Evolutionary conservation across 441 rosid species (phyloP).

Genomic region (Populus hybrid): DNA sequence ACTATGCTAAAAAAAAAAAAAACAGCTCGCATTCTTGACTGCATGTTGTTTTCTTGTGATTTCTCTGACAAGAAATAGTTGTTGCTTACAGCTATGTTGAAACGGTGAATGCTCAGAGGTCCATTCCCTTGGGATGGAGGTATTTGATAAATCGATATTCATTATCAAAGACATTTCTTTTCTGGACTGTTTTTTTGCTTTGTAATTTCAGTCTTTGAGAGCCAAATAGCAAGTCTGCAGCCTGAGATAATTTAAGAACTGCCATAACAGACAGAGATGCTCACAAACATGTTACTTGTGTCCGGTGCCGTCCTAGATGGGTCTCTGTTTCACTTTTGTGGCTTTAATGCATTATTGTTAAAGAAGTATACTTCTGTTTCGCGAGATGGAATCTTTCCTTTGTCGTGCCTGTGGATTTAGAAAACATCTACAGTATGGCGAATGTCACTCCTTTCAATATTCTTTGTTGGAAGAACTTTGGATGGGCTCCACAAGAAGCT

Average conservation of each 20-base stretch:
- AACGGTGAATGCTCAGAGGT: background rate
- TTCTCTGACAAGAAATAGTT: background rate
- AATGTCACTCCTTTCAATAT: constrained; percentile 24
- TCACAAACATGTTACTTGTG: background rate
- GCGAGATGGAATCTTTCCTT: background rate
- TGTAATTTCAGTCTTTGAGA: background rate
- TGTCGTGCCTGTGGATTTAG: background rate
- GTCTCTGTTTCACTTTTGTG: background rate
- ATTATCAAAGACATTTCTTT: background rate
- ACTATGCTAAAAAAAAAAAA: too few relatives aligned
- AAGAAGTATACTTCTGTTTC: background rate
- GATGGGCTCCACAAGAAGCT: constrained; percentile 94
- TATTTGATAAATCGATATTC: background rate
- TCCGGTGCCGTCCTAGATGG: background rate
- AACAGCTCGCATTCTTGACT: background rate
- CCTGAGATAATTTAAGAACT: background rate
- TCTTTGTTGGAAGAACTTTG: constrained; percentile 61
- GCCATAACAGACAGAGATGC: background rate
- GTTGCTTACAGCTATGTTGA: background rate
- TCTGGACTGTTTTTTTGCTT: background rate
- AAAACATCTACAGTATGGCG: background rate
- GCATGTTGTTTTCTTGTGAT: background rate
- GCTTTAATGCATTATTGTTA: background rate
- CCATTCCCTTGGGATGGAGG: background rate
- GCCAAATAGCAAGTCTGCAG: background rate